Evolutionary conservation across 495 filamentous ascomycete species (phyloP).

Genomic region (Lichenothelia convexa): DNA sequence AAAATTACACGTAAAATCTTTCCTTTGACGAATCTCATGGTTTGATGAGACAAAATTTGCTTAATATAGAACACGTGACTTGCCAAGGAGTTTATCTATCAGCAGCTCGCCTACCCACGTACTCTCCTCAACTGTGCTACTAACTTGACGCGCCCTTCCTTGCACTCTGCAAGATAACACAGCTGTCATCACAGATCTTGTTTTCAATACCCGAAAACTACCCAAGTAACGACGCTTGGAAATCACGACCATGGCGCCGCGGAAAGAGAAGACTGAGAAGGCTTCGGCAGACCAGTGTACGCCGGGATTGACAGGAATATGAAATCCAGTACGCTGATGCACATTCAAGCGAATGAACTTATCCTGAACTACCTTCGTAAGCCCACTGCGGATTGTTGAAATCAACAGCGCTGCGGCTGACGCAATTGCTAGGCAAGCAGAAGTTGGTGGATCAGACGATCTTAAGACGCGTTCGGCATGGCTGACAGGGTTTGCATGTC

Average conservation of each 20-base stretch:
- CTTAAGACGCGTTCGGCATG: slow-evolving; percentile 1
- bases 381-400: slow-evolving; percentile 11
- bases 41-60: too few relatives aligned
- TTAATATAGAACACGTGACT: too few relatives aligned
- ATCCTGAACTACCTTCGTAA: slow-evolving; percentile 43
- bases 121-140: too few relatives aligned
- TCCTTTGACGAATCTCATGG: too few relatives aligned
- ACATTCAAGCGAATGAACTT: slow-evolving; percentile 16
- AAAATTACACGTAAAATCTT: too few relatives aligned
- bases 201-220: too few relatives aligned
- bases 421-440: slow-evolving; percentile 28
- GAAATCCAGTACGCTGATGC: slow-evolving; percentile 18
- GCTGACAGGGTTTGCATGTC: slow-evolving; percentile 1
- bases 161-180: too few relatives aligned
- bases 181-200: too few relatives aligned
- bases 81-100: too few relatives aligned
- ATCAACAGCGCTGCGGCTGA: background rate
- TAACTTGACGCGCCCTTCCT: too few relatives aligned
- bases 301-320: slow-evolving; percentile 1
- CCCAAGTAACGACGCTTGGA: too few relatives aligned
- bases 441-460: slow-evolving; percentile 29
- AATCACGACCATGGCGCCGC: slow-evolving; percentile 27
- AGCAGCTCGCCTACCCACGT: too few relatives aligned
- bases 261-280: slow-evolving; percentile 32
- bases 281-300: slow-evolving; percentile 19